Conservation (phyloP, 1,139 yeast genomes). For the Chernovozyma aurita region DNA sequence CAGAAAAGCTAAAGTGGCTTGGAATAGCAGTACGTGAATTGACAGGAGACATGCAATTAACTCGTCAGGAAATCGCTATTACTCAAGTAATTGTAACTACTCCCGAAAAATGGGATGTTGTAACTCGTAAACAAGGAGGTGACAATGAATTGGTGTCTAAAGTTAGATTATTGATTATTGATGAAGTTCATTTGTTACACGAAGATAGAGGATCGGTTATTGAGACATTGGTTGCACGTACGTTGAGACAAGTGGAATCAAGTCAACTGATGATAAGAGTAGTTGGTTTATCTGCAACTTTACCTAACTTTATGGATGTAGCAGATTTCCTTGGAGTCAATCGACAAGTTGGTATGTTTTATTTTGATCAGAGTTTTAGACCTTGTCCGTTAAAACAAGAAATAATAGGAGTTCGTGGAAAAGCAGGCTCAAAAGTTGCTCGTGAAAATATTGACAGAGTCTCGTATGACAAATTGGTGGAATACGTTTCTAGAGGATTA, state of each 20-base stretch:
- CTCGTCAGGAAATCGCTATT: conserved; percentile 72
- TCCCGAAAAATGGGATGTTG: conserved; percentile 99
- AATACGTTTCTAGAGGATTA: conserved; percentile 63
- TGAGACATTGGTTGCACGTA: conserved; percentile 93
- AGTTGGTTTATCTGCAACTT: conserved; percentile 94
- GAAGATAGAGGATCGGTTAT: conserved; percentile 98
- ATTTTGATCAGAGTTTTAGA: conserved; percentile 87
- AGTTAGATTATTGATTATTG: conserved; percentile 81
- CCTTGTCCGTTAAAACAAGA: conserved; percentile 93
- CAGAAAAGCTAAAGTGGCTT: conserved; percentile 73
- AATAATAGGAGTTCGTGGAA: conserved; percentile 82
- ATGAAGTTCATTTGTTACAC: conserved; percentile 93
- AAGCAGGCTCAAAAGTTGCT: conserved; percentile 63
- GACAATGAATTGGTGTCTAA: conserved; percentile 84
- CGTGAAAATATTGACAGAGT: conserved; percentile 73
- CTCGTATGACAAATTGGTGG: conserved; percentile 71
- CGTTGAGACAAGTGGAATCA: conserved; percentile 89
- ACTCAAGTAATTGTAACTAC: conserved; percentile 95
- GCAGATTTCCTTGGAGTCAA: conserved; percentile 94
- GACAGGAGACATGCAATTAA: conserved; percentile 96
- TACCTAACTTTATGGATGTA: conserved; percentile 91
- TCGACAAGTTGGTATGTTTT: conserved; percentile 85
- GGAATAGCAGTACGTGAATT: conserved; percentile 84
- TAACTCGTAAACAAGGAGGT: conserved; percentile 82
- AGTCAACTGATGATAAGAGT: conserved; percentile 92